These are phyloP conservation scores for Cryptosporidium meleagridis DNA, from an alignment of 169 alveolate species.

Conservation along the genomic window DNA sequence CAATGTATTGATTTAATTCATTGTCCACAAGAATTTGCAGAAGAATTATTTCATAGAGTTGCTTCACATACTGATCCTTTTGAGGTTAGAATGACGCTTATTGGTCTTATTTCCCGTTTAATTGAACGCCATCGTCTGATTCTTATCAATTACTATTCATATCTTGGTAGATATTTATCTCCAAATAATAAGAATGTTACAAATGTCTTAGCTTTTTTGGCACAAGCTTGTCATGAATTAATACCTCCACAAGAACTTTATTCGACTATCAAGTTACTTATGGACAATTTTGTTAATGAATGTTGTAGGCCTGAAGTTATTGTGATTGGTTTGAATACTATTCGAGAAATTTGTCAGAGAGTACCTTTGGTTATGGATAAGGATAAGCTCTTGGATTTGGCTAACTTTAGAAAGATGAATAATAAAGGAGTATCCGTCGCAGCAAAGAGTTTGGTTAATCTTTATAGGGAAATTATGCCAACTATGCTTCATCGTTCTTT, in stretches of 20 bases:
- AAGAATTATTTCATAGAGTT: conserved; percentile 80
- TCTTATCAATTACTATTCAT: conserved; percentile 83
- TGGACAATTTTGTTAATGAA: conserved; percentile 86
- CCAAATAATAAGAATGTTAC: conserved; percentile 88
- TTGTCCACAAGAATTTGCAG: conserved; percentile 87
- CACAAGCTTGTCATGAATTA: conserved; percentile 89
- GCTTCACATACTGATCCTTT: conserved; percentile 76
- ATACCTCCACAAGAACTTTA: conserved; percentile 87
- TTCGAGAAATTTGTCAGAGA: conserved; percentile 87
- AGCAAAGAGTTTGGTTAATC: conserved; percentile 85
- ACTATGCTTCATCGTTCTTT: conserved; percentile 83
- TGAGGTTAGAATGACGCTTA: conserved; percentile 81
- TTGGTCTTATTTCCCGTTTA: conserved; percentile 86
- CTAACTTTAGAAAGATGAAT: conserved; percentile 83
- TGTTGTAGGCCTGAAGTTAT: conserved; percentile 82
- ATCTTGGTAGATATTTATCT: conserved; percentile 82
- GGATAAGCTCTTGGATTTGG: conserved; percentile 81
- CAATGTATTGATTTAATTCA: conserved; percentile 83
- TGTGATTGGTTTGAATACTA: conserved; percentile 86
- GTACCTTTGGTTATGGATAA: conserved; percentile 85
- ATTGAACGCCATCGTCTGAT: conserved; percentile 87
- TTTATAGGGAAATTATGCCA: conserved; percentile 87
- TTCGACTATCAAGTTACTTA: conserved; percentile 85
- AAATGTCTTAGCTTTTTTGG: conserved; percentile 86
- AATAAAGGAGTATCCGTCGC: conserved; percentile 89